A percentile compares a stretch with the other conserved stretches of the same genome.
Evolutionary conservation across 2,329 filamentous ascomycete species (phyloP).

Genomic region (Pseudocercospora vitis): DNA sequence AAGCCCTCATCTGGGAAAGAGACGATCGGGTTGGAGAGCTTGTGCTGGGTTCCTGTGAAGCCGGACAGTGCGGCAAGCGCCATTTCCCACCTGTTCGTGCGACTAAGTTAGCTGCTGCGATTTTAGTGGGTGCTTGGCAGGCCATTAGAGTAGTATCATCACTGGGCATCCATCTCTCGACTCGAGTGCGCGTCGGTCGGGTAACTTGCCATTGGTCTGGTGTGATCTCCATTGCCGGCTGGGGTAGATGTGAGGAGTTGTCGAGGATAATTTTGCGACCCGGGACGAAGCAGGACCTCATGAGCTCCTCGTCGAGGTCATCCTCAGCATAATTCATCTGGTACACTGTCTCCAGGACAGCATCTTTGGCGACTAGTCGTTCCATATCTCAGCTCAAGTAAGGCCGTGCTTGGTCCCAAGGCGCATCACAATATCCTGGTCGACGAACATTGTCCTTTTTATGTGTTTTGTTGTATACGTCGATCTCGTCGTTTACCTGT

Average conservation of each 20-base stretch:
- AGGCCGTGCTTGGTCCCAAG: not conserved
- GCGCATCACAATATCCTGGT: not conserved
- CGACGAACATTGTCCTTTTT: not conserved
- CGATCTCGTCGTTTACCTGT: no score
- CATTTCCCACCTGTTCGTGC: conserved; percentile 4
- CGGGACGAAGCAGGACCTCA: not conserved
- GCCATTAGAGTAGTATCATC: no score
- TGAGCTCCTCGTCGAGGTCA: not conserved
- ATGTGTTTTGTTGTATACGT: no score
- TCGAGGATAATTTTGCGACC: not conserved
- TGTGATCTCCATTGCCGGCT: not conserved
- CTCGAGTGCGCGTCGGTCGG: no score
- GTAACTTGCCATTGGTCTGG: not conserved
- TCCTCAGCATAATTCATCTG: not conserved
- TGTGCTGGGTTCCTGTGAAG: conserved; percentile 1
- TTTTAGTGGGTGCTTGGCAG: no score
- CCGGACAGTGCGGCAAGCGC: not conserved
- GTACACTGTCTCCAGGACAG: not conserved
- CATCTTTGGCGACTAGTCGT: conserved; percentile 1
- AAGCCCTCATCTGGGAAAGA: not conserved
- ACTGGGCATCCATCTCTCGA: no score
- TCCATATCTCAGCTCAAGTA: not conserved
- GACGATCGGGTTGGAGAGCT: not conserved
- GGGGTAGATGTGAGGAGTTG: not conserved
- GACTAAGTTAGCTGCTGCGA: no score